phyloP scores from a whole-genome alignment of 1,284 basidiomycete species.

The Coniferiporia sulphurascens region DNA sequence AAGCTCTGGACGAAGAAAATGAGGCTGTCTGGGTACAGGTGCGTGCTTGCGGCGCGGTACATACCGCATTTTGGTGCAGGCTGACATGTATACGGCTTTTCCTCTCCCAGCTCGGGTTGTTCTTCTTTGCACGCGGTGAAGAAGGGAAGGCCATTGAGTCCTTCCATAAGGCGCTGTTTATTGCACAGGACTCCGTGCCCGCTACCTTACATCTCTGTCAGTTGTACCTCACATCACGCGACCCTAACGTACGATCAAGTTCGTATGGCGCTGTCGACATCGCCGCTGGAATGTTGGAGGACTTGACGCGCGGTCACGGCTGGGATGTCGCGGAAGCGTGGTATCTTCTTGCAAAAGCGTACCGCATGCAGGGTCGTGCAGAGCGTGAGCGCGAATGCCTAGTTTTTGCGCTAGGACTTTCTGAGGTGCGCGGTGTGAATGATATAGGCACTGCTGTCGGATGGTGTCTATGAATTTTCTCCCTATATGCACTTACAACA shows the following conservation, averaged over 20 bases:
- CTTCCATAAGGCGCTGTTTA: slow-evolving; percentile 80
- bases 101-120: slow-evolving; percentile 63
- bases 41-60: slow-evolving; percentile 21
- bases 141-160: slow-evolving; percentile 64
- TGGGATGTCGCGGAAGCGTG: slow-evolving; percentile 93
- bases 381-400: slow-evolving; percentile 75
- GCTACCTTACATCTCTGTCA: slow-evolving; percentile 75
- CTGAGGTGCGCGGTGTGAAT: slow-evolving; percentile 62
- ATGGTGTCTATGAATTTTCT: slow-evolving; percentile 53
- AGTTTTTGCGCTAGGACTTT: slow-evolving; percentile 65
- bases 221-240: slow-evolving; percentile 53
- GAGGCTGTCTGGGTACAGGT: slow-evolving; percentile 94
- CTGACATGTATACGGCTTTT: neutral
- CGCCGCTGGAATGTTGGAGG: slow-evolving; percentile 62
- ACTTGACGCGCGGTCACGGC: slow-evolving; percentile 59
- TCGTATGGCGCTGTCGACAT: slow-evolving; percentile 45
- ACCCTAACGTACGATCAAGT: slow-evolving; percentile 12
- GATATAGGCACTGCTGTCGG: slow-evolving; percentile 62
- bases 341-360: slow-evolving; percentile 82
- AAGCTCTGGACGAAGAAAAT: slow-evolving; percentile 81
- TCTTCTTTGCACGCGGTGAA: slow-evolving; percentile 57
- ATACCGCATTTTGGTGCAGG: neutral
- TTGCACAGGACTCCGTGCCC: slow-evolving; percentile 70
- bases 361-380: slow-evolving; percentile 65
- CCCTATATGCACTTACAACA: neutral